Conservation (phyloP, 192 early-diverging fungal genomes). For the Spizellomyces sp. region DNA sequence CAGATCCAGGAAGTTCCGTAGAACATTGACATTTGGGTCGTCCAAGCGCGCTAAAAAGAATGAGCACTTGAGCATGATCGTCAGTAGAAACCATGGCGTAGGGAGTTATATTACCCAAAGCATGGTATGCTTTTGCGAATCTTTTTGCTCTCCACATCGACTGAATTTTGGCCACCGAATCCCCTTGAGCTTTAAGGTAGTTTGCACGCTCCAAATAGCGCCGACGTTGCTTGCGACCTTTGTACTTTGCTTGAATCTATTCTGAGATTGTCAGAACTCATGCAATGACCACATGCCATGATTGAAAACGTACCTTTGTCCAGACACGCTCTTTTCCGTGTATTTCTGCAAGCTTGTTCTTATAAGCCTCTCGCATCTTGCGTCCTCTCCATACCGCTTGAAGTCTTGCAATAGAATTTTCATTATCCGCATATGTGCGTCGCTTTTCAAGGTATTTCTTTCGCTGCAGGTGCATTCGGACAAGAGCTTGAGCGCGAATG, state of each 20-base stretch:
- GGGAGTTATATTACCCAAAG: constrained; percentile 36
- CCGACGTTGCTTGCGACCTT: constrained; percentile 65
- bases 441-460: constrained; percentile 29
- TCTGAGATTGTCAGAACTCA: background rate
- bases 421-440: constrained; percentile 22
- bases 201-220: constrained; percentile 58
- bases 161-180: constrained; percentile 81
- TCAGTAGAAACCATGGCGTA: no score
- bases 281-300: background rate
- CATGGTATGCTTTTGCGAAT: constrained; percentile 43
- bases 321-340: constrained; percentile 44
- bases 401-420: constrained; percentile 30
- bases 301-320: constrained; percentile 39
- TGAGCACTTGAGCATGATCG: no score
- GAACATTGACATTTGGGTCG: constrained; percentile 45
- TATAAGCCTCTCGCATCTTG: constrained; percentile 37
- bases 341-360: constrained; percentile 29
- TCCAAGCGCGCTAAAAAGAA: background rate
- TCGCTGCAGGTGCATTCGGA: constrained; percentile 41
- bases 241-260: constrained; percentile 65
- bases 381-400: constrained; percentile 30
- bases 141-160: constrained; percentile 52
- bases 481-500: constrained; percentile 35
- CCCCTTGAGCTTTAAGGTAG: constrained; percentile 65
- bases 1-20: constrained; percentile 86